Evolutionary conservation across 306 rosid species (phyloP).

Genomic region (Benincasa hispida): DNA sequence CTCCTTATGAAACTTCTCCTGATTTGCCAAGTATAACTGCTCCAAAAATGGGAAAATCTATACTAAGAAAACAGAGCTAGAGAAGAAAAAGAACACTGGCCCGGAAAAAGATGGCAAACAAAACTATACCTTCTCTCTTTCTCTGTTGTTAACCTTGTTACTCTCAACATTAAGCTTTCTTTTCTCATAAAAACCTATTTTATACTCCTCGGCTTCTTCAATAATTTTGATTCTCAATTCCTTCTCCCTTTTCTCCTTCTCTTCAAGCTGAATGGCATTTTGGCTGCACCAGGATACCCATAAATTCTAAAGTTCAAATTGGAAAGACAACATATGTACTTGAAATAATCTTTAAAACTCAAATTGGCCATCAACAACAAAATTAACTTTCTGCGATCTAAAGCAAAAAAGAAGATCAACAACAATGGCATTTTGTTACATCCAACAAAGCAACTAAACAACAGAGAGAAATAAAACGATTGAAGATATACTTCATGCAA

Average conservation of each 20-base stretch:
- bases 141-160: constrained; percentile 74
- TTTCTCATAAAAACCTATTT: constrained; percentile 73
- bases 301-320: neutral
- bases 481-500: neutral
- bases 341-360: neutral
- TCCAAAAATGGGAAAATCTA: constrained; percentile 2
- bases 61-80: neutral
- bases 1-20: constrained; percentile 94
- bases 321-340: neutral
- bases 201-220: constrained; percentile 93
- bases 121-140: constrained; percentile 71
- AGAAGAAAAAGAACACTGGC: neutral
- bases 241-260: constrained; percentile 90
- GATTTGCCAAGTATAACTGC: constrained; percentile 63
- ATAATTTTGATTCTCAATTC: constrained; percentile 78
- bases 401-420: neutral
- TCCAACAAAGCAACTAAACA: neutral
- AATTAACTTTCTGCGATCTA: neutral
- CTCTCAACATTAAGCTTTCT: constrained; percentile 88
- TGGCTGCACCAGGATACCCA: constrained; percentile 43
- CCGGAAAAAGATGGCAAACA: constrained; percentile 2
- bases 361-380: neutral
- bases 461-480: neutral
- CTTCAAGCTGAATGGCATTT: constrained; percentile 75
- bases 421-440: neutral